Base-by-base conservation (phyloP, 2,329 filamentous ascomycete genomes). In the Colletotrichum sp. region DNA sequence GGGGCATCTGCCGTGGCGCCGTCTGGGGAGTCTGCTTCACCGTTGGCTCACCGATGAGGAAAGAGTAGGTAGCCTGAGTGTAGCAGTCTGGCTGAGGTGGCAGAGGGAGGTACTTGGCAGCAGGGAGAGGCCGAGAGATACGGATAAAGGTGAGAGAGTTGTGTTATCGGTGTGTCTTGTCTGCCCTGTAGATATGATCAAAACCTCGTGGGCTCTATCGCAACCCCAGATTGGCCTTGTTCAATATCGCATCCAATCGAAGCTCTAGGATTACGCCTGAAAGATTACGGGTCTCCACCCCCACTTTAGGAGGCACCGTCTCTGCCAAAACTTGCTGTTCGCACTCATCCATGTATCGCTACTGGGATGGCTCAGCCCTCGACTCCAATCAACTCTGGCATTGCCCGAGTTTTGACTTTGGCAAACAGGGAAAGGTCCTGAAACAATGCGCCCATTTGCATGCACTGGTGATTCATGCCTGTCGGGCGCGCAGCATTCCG, bases 221-320 rank as follows among this genome's bases (percentile, higher is more conserved):
- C 32, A 66, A 39, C 62, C 49, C 63, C 21, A 64, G 57, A 60
- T 52, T 63, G 71, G 60, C 59, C 55, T 66, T 39, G 57, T 52
- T 30, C 26, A 63, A 21, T 63, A 69, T 68, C 69, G 30, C 26
- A 26, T 59, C 70, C 66, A 73, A 68, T 71, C 44, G 39, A 69
- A 49, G 34, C 36, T 36, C 70, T 32, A n/a, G 70, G 64, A 63
- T 72, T 34, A 32, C 64, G 32, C 72, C 69, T 44, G 36, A 52
- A 66, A 63, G 64, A 67, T 72, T 72, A 72, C 73, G 73, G 57
- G 59, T 64, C 60, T 44, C 70, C 59, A 69, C 71, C 74, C 71
- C 70, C 65, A 74, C 65, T 76, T 74, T 55, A 66, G 55, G 26
- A 30, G 72, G 71, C 34, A 49, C 52, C 32, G 60, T 24, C n/a